Conservation (phyloP, 2,329 filamentous ascomycete genomes). For the Neofusicoccum ribis region DNA sequence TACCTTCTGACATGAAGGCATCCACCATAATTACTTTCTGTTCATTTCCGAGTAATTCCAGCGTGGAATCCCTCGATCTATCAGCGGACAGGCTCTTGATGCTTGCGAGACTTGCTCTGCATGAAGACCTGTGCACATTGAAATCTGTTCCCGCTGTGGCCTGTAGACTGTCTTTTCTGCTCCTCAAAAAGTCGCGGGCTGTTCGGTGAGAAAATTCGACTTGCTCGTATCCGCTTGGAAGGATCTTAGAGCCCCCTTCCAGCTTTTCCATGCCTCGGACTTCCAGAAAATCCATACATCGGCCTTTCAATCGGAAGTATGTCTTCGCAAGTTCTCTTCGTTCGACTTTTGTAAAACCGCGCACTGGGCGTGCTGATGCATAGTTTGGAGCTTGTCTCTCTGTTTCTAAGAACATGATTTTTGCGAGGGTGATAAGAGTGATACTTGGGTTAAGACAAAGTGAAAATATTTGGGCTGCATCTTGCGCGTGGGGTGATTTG, state of each 20-base stretch:
- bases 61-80: too few relatives aligned
- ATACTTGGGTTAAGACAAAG: neutral
- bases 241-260: neutral
- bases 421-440: neutral
- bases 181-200: neutral
- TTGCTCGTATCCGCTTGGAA: neutral
- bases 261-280: neutral
- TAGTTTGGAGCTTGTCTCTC: neutral
- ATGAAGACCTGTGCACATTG: too few relatives aligned
- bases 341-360: neutral
- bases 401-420: neutral
- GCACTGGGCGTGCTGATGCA: neutral
- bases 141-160: too few relatives aligned
- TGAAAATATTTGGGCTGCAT: neutral
- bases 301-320: neutral
- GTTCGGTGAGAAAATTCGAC: neutral
- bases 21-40: too few relatives aligned
- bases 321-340: neutral
- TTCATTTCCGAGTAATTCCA: too few relatives aligned
- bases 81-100: too few relatives aligned
- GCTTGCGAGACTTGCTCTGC: too few relatives aligned
- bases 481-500: neutral
- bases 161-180: too few relatives aligned
- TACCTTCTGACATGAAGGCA: too few relatives aligned
- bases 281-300: neutral